A percentile compares a stretch with the other conserved stretches of the same genome.
These are phyloP conservation scores for Hydnum rufescens DNA, from an alignment of 768 basidiomycete genomes.

Conservation along the genomic window DNA sequence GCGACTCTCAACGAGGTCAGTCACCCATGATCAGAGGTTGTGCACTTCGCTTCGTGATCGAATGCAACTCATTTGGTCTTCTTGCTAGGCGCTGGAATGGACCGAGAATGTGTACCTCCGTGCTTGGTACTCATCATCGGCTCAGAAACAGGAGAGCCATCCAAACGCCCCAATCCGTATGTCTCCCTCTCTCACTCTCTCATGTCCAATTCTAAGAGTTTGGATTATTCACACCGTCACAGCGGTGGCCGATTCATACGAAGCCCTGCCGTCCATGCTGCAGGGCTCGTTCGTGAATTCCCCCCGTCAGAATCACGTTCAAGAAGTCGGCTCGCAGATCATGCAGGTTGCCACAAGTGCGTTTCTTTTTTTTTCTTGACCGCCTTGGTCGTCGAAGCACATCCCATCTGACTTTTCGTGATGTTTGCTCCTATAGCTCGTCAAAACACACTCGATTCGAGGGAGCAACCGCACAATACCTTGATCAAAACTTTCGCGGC, in stretches of 20 bases:
- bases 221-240: too few relatives aligned
- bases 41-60: background rate
- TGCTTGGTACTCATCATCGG: slow-evolving; percentile 38
- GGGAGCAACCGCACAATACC: slow-evolving; percentile 46
- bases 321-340: slow-evolving; percentile 50
- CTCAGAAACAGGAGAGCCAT: slow-evolving; percentile 32
- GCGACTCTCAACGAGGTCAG: slow-evolving; percentile 59
- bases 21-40: slow-evolving; percentile 31
- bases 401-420: background rate
- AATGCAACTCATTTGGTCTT: background rate
- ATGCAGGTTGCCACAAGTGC: slow-evolving; percentile 18
- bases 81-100: slow-evolving; percentile 25
- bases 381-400: background rate
- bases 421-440: slow-evolving; percentile 7
- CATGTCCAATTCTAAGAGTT: background rate
- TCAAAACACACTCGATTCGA: slow-evolving; percentile 12
- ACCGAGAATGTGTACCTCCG: slow-evolving; percentile 84
- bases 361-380: background rate
- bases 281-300: slow-evolving; percentile 33
- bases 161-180: slow-evolving; percentile 21
- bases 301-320: slow-evolving; percentile 46
- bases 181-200: background rate
- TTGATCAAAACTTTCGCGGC: slow-evolving; percentile 65
- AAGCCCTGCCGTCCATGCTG: slow-evolving; percentile 22
- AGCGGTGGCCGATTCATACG: too few relatives aligned